Base-by-base conservation (phyloP, 208 protist genomes). In the Herpetomonas tarakana region DNA sequence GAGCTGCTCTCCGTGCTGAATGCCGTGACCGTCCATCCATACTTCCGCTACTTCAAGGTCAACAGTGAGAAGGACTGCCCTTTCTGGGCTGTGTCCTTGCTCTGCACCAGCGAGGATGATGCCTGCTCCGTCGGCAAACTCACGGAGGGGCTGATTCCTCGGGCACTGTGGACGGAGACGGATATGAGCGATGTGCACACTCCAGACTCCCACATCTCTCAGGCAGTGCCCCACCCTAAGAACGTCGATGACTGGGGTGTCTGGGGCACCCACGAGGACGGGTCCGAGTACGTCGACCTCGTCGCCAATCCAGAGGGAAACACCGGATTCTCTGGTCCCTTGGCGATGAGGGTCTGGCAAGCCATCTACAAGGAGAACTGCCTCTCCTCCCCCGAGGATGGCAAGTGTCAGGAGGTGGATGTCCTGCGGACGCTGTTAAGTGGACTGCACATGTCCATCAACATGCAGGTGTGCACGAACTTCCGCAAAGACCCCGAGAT, bases 21-120 rank as follows among this genome's bases (percentile, higher is more conserved):
- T 70, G 61, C 62, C 18, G 86, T 96, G 39, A 91, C 86, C 0
- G 65, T 50, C 3, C 65, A 76, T 11, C 72, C 84, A 1, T 96
- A 84, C 77, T 96, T 94, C 70, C 85, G 88, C 41, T 96, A 89
- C 62, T 96, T 85, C 72, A 94, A 93, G 60, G 79, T 92, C 3
- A 92, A 91, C 68, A 80, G 72, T 18, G 83, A 92, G 22, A 89
- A 86, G 49, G 58, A 54, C 1, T 96, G 91, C 60, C 88, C 86
- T 12, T 96, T 88, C 52, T 96, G 91, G 91, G 91, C 78, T 6
- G 88, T 92, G 9, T 75, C 63, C 25, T 60, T 92, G 46, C 59
- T 93, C 25, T 96, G 91, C 72, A 91, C 72, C 28, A 74, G 68
- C 25, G 73, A 77, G 6, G 77, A 91, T 55, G 92, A 90, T 62